Evolutionary conservation across 2,329 filamentous ascomycete genomes (phyloP).

Genomic region (Cercospora zeae-maydis): DNA sequence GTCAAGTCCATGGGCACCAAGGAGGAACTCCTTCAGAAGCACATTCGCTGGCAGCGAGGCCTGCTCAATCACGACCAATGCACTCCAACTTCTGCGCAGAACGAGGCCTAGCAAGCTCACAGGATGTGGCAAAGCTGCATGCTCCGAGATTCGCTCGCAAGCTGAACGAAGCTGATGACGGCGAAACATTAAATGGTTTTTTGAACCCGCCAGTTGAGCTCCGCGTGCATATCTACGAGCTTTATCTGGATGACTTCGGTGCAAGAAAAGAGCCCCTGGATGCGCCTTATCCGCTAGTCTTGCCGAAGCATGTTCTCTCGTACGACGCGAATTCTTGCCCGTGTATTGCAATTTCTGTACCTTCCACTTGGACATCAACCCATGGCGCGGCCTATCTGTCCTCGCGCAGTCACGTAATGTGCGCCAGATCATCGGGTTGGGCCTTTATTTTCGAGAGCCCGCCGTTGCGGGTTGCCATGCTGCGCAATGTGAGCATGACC

Average conservation of each 20-base stretch:
- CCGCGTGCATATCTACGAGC: neutral
- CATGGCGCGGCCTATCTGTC: no score
- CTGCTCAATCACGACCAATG: neutral
- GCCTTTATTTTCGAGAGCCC: neutral
- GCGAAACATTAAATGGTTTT: neutral
- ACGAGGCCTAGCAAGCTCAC: neutral
- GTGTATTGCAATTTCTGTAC: neutral
- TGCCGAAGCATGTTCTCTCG: neutral
- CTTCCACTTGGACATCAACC: neutral
- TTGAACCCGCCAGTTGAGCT: neutral
- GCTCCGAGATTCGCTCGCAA: fast-evolving
- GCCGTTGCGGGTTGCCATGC: neutral
- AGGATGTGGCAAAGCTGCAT: neutral
- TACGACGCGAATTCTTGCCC: neutral
- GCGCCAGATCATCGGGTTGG: neutral
- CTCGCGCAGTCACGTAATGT: neutral
- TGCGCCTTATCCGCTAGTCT: neutral
- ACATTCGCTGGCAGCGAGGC: neutral
- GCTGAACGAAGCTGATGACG: neutral
- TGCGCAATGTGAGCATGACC: neutral
- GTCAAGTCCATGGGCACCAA: neutral
- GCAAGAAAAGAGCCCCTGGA: neutral
- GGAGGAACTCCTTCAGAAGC: neutral
- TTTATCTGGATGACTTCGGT: neutral
- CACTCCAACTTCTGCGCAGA: neutral